These are phyloP conservation scores for Papiliotrema fonsecae DNA, from an alignment of 1,284 basidiomycete species.

Conservation along the genomic window DNA sequence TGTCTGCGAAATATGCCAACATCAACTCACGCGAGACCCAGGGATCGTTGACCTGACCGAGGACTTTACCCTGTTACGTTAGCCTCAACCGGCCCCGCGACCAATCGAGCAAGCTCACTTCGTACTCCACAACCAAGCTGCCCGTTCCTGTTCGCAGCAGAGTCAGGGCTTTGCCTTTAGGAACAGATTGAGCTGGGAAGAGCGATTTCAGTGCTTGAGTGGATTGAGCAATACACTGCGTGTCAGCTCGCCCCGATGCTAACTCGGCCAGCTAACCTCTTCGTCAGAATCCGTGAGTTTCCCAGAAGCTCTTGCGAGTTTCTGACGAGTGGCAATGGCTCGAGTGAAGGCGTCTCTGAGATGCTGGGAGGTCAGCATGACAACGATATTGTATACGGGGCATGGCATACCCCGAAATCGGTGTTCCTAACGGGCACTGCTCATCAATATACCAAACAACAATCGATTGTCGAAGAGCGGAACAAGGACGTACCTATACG, in stretches of 20 bases:
- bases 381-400: neutral
- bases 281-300: conserved; percentile 32
- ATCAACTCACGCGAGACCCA: conserved; percentile 48
- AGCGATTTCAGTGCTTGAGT: conserved; percentile 48
- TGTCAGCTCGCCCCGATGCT: neutral
- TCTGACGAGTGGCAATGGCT: conserved; percentile 50
- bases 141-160: conserved; percentile 40
- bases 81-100: neutral
- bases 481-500: conserved; percentile 38
- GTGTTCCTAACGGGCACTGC: conserved; percentile 53
- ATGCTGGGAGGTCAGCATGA: conserved; percentile 46
- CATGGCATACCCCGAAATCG: conserved; percentile 46
- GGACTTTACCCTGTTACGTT: conserved; percentile 34
- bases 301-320: conserved; percentile 37
- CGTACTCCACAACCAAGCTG: conserved; percentile 43
- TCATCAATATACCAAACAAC: neutral
- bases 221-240: conserved; percentile 33
- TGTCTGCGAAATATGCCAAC: conserved; percentile 48
- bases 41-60: conserved; percentile 42
- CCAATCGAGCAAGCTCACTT: conserved; percentile 21
- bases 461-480: neutral
- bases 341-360: conserved; percentile 54
- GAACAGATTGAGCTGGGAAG: conserved; percentile 50
- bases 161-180: conserved; percentile 50
- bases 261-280: conserved; percentile 17